Percentiles rank a stretch among this genome's conserved stretches.
Conservation (phyloP, 2,329 filamentous ascomycete species). For the Purpureocillium takamizusanense region DNA sequence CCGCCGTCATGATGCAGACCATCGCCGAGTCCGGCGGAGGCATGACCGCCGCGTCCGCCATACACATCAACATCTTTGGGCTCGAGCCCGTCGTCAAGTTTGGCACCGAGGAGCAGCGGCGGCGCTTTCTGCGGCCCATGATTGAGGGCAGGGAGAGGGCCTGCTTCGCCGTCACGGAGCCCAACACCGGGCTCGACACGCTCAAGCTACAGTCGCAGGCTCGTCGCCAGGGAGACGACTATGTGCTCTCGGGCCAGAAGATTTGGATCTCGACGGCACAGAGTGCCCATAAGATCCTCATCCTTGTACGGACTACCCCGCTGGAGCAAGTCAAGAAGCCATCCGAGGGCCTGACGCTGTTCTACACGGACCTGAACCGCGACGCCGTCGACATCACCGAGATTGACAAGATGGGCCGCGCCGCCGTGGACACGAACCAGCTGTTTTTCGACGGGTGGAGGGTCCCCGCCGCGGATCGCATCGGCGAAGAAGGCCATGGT, state of each 20-base stretch:
- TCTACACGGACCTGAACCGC: conserved; percentile 69
- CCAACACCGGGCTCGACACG: conserved; percentile 72
- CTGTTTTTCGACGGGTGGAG: conserved; percentile 77
- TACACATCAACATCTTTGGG: conserved; percentile 62
- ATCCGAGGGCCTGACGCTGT: conserved; percentile 66
- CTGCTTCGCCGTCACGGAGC: conserved; percentile 82
- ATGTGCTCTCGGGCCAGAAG: conserved; percentile 68
- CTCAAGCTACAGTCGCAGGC: conserved; percentile 60
- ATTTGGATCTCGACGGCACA: conserved; percentile 86
- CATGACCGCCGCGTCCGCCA: conserved; percentile 59
- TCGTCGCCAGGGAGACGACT: conserved; percentile 42
- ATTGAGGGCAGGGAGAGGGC: conserved; percentile 62
- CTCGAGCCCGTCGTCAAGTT: conserved; percentile 69
- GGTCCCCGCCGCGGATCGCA: conserved; percentile 54
- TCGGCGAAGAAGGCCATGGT: conserved; percentile 65
- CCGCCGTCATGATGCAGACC: conserved; percentile 80
- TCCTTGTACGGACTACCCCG: conserved; percentile 67
- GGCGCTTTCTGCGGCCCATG: conserved; percentile 58
- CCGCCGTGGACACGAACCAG: conserved; percentile 76
- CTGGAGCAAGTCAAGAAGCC: conserved; percentile 58
- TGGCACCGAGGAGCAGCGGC: conserved; percentile 54
- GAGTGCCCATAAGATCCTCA: conserved; percentile 72
- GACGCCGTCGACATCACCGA: conserved; percentile 55
- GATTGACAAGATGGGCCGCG: conserved; percentile 80
- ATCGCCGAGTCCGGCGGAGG: conserved; percentile 71